These are phyloP conservation scores for Raphanus raphanistrum DNA, from an alignment of 345 rosid species.

Conservation along the genomic window DNA sequence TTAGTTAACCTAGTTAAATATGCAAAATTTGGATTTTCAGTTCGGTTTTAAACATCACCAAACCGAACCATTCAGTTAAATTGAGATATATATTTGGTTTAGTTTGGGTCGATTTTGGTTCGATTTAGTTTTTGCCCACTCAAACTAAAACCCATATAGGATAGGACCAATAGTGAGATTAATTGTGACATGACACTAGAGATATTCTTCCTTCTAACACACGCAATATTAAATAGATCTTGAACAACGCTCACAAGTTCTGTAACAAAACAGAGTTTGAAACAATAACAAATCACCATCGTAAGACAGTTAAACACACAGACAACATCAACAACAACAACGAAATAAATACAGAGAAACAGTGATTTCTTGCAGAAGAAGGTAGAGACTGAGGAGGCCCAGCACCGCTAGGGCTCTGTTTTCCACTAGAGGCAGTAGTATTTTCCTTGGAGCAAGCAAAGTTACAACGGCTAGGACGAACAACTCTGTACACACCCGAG, in stretches of 20 bases:
- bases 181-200: neutral
- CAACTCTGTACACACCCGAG: conserved; percentile 79
- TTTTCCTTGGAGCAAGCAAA: conserved; percentile 79
- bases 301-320: neutral
- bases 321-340: conserved; percentile 18
- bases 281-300: conserved; percentile 20
- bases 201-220: neutral
- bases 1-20: neutral
- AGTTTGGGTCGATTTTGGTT: neutral
- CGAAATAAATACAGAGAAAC: conserved; percentile 23
- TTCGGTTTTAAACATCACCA: neutral
- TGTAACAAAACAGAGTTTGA: conserved; percentile 19
- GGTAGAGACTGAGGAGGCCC: conserved; percentile 36
- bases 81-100: neutral
- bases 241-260: neutral
- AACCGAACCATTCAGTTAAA: neutral
- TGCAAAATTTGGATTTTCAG: neutral
- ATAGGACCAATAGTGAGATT: neutral
- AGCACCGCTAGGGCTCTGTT: conserved; percentile 45
- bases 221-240: neutral
- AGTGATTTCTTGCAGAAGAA: conserved; percentile 46
- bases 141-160: neutral
- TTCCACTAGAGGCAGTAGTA: conserved; percentile 38
- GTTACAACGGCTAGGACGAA: conserved; percentile 82
- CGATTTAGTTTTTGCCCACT: neutral